phyloP scores from a whole-genome alignment of 2,329 filamentous ascomycete genomes.

The Phyllosticta citriasiana region DNA sequence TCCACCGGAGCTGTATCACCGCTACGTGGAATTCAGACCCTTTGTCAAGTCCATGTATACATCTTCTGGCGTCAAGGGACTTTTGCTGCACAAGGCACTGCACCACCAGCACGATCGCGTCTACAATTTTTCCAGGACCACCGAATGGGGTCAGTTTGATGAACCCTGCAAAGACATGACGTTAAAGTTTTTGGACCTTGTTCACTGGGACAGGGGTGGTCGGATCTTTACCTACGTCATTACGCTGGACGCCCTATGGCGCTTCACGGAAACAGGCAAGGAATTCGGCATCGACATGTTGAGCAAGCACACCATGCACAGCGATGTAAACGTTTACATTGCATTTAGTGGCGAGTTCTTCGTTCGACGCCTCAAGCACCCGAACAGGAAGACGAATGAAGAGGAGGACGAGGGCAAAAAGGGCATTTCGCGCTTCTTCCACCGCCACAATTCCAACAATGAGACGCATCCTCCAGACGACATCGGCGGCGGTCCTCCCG shows the following conservation, averaged over 20 bases:
- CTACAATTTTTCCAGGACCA: constrained; percentile 76
- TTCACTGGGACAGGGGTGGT: constrained; percentile 75
- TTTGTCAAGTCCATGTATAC: constrained; percentile 87
- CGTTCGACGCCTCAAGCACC: constrained; percentile 56
- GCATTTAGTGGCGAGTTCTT: constrained; percentile 93
- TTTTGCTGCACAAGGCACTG: constrained; percentile 70
- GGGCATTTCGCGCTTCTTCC: neutral
- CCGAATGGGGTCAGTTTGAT: constrained; percentile 59
- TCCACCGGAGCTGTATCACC: constrained; percentile 71
- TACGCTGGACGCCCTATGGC: constrained; percentile 73
- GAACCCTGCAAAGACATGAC: constrained; percentile 61
- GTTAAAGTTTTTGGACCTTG: constrained; percentile 73
- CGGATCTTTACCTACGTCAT: constrained; percentile 88
- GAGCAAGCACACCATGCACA: constrained; percentile 96
- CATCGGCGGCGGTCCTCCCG: constrained; percentile 36
- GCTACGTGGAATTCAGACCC: constrained; percentile 85
- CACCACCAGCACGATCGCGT: constrained; percentile 84
- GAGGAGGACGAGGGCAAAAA: constrained; percentile 14
- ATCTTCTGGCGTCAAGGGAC: constrained; percentile 64
- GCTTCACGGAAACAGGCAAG: constrained; percentile 91
- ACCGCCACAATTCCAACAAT: constrained; percentile 1
- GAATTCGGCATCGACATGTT: constrained; percentile 91
- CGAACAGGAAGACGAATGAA: constrained; percentile 26
- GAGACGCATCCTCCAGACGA: constrained; percentile 43
- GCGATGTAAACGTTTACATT: constrained; percentile 81